phyloP scores from a whole-genome alignment of 805 yeast species.

The Lipomyces mesembrius region DNA sequence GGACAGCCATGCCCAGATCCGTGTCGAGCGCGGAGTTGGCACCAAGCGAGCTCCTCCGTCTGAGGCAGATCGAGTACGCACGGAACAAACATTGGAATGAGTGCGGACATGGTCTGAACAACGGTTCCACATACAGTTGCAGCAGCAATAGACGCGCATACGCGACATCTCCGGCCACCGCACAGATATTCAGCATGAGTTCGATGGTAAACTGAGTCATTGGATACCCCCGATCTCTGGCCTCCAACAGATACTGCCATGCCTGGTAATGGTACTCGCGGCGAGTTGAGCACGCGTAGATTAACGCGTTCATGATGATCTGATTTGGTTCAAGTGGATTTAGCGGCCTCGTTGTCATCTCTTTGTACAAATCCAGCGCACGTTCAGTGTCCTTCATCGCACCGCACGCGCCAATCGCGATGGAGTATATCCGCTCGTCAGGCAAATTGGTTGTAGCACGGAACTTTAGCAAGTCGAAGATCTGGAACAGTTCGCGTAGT shows the following conservation, averaged over 20 bases:
- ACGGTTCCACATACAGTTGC: constrained; percentile 41
- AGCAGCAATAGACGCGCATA: constrained; percentile 63
- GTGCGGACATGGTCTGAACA: constrained; percentile 42
- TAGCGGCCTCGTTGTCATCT: constrained; percentile 54
- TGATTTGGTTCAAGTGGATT: constrained; percentile 50
- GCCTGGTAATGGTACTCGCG: constrained; percentile 58
- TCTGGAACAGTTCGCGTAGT: constrained; percentile 64
- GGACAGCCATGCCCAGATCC: constrained; percentile 11
- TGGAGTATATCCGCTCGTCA: constrained; percentile 66
- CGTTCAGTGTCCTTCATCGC: constrained; percentile 67
- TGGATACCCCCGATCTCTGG: constrained; percentile 52
- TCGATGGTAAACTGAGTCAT: constrained; percentile 56
- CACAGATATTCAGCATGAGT: constrained; percentile 75
- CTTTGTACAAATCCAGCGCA: constrained; percentile 76
- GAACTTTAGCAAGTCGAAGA: constrained; percentile 87
- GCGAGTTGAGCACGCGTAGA: constrained; percentile 68
- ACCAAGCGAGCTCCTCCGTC: constrained; percentile 1
- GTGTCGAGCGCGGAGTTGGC: constrained; percentile 8
- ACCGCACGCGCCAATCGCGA: constrained; percentile 69
- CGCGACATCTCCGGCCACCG: constrained; percentile 75
- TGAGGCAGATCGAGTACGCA: constrained; percentile 42
- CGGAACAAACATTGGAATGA: constrained; percentile 44
- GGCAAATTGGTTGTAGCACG: constrained; percentile 70
- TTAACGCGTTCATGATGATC: constrained; percentile 59
- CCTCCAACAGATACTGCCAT: constrained; percentile 72